Evolutionary conservation across 2,329 filamentous ascomycete genomes (phyloP).

Genomic region (Hymenoscyphus fraxineus): DNA sequence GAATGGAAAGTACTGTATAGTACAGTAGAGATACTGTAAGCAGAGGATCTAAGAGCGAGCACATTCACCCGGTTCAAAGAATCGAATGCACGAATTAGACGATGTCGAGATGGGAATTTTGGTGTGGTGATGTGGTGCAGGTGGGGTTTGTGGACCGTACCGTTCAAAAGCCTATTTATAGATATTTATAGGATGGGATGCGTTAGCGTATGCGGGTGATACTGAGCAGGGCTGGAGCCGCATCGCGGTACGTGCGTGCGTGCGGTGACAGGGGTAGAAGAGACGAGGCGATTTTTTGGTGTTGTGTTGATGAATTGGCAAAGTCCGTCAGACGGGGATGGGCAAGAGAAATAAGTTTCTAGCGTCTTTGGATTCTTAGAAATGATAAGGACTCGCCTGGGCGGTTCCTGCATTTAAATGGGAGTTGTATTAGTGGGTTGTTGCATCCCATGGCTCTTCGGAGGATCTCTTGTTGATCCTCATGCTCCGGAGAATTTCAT

Average conservation of each 20-base stretch:
- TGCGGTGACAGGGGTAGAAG: not conserved
- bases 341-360: not conserved
- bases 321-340: not conserved
- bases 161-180: conserved; percentile 2
- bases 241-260: conserved; percentile 2
- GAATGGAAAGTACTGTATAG: too few relatives aligned
- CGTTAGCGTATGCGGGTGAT: conserved; percentile 9
- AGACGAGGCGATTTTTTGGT: not conserved
- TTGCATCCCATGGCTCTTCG: too few relatives aligned
- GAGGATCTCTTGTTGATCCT: too few relatives aligned
- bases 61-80: not conserved
- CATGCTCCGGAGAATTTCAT: too few relatives aligned
- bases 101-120: not conserved
- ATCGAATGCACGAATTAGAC: not conserved
- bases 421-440: too few relatives aligned
- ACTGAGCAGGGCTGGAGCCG: not conserved
- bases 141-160: conserved; percentile 1
- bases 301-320: not conserved
- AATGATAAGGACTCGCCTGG: too few relatives aligned
- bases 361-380: not conserved
- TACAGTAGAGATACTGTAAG: too few relatives aligned
- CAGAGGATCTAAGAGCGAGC: not conserved
- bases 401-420: too few relatives aligned
- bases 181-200: conserved; percentile 11
- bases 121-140: conserved; percentile 3